Conservation (phyloP, 2,329 filamentous ascomycete genomes). For the Microcyclospora tardicrescens region DNA sequence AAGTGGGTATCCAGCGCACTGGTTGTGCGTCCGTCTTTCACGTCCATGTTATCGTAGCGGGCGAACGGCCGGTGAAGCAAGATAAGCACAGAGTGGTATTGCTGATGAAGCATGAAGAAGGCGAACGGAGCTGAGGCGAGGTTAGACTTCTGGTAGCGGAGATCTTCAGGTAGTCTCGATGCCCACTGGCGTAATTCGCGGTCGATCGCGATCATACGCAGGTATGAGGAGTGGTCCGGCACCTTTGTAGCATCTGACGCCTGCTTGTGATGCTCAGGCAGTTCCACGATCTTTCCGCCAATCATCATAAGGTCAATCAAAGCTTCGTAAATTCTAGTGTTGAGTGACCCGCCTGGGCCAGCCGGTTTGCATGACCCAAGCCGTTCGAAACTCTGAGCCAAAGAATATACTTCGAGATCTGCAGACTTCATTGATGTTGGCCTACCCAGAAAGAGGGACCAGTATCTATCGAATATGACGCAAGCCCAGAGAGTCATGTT, state of each 20-base stretch:
- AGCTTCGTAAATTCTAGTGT: constrained; percentile 16
- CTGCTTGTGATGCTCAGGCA: constrained; percentile 10
- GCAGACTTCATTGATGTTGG: constrained; percentile 16
- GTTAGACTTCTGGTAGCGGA: constrained; percentile 16
- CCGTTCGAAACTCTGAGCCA: constrained; percentile 14
- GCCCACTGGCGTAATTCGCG: constrained; percentile 14
- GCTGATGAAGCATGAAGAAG: constrained; percentile 15
- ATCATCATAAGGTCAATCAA: constrained; percentile 17
- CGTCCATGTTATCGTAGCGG: constrained; percentile 10
- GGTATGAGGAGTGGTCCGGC: constrained; percentile 15
- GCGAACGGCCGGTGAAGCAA: constrained; percentile 15
- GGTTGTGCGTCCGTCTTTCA: constrained; percentile 8
- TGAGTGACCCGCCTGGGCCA: constrained; percentile 10
- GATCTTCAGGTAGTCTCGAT: constrained; percentile 9
- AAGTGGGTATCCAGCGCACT: constrained; percentile 14
- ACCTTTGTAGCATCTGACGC: constrained; percentile 3
- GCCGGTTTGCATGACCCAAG: constrained; percentile 15
- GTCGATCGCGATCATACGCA: constrained; percentile 15
- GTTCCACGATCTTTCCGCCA: constrained; percentile 16
- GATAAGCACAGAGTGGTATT: constrained; percentile 14
- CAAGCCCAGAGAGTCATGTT: constrained; percentile 17
- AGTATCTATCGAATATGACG: constrained; percentile 17
- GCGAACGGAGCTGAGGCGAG: constrained; percentile 10
- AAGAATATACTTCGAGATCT: constrained; percentile 14
- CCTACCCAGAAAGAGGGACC: constrained; percentile 15